Conservation (phyloP, 352 stramenopile species). For the Phytopythium ostracodes region DNA sequence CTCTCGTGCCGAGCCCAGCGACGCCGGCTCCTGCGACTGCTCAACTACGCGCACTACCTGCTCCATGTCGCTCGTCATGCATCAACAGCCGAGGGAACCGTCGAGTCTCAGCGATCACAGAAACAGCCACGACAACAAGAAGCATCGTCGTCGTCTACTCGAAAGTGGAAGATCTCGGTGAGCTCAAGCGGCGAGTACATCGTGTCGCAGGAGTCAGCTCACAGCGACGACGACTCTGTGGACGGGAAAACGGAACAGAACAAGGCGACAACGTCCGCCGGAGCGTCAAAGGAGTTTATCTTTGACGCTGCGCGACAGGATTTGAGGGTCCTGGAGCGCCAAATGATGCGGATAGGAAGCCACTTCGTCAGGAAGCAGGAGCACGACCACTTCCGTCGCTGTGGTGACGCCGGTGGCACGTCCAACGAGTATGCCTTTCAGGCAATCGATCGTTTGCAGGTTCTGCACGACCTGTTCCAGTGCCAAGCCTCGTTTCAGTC, state of each 20-base stretch:
- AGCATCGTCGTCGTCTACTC: background rate
- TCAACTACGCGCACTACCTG: conserved; percentile 53
- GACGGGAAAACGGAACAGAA: background rate
- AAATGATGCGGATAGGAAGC: conserved; percentile 40
- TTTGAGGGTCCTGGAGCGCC: conserved; percentile 33
- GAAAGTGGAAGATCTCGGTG: background rate
- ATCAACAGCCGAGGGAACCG: background rate
- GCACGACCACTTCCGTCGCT: conserved; percentile 9
- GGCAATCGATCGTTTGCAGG: conserved; percentile 48
- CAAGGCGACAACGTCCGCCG: conserved; percentile 1
- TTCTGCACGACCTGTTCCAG: conserved; percentile 55
- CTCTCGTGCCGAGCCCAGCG: conserved; percentile 34
- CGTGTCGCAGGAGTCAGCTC: conserved; percentile 5
- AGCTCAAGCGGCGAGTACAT: conserved; percentile 20
- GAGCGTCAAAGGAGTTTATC: conserved; percentile 21
- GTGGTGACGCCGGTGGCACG: background rate
- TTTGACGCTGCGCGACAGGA: conserved; percentile 36
- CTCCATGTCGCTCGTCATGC: background rate
- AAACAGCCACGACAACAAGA: background rate
- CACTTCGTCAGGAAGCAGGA: conserved; percentile 52
- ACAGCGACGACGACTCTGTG: background rate
- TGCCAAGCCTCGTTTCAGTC: conserved; percentile 38
- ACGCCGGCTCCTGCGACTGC: conserved; percentile 31
- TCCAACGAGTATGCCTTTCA: conserved; percentile 1
- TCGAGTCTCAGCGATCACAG: background rate